These are phyloP conservation scores for Kodamaea laetipori DNA, from an alignment of 805 yeast species.

Conservation along the genomic window DNA sequence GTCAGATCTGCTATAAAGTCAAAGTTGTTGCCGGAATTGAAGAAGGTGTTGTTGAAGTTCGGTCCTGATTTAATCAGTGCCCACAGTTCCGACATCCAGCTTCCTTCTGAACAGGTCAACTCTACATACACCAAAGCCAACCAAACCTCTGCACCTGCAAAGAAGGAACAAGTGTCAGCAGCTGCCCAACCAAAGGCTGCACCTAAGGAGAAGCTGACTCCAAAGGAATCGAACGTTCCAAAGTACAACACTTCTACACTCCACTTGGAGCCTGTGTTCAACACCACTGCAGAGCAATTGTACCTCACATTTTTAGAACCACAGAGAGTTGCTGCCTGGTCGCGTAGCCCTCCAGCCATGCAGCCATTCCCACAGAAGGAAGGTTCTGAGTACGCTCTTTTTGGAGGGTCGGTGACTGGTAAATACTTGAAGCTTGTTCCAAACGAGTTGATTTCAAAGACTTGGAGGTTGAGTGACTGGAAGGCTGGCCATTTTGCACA, in stretches of 20 bases:
- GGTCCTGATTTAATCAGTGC: constrained; percentile 74
- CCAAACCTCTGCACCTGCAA: constrained; percentile 49
- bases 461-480: constrained; percentile 93
- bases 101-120: constrained; percentile 49
- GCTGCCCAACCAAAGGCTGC: constrained; percentile 11
- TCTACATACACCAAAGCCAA: constrained; percentile 50
- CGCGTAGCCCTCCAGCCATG: constrained; percentile 69
- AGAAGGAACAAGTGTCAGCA: constrained; percentile 4
- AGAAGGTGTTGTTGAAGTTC: constrained; percentile 60
- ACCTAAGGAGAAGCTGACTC: constrained; percentile 15
- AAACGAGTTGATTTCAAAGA: constrained; percentile 62
- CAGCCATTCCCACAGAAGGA: constrained; percentile 50
- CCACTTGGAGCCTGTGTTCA: constrained; percentile 76
- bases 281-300: constrained; percentile 84
- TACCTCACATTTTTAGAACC: constrained; percentile 77
- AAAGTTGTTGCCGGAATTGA: constrained; percentile 67
- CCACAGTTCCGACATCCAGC: constrained; percentile 88
- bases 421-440: constrained; percentile 60
- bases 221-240: constrained; percentile 32
- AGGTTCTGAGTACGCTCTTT: constrained; percentile 67
- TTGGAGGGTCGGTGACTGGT: constrained; percentile 87
- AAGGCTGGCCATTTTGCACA: constrained; percentile 77
- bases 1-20: constrained; percentile 52
- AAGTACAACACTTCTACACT: constrained; percentile 81
- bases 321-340: constrained; percentile 85